A percentile compares a stretch with the other conserved stretches of the same genome.
Evolutionary conservation across 345 rosid genomes (phyloP).

Genomic region (Excoecaria agallocha): DNA sequence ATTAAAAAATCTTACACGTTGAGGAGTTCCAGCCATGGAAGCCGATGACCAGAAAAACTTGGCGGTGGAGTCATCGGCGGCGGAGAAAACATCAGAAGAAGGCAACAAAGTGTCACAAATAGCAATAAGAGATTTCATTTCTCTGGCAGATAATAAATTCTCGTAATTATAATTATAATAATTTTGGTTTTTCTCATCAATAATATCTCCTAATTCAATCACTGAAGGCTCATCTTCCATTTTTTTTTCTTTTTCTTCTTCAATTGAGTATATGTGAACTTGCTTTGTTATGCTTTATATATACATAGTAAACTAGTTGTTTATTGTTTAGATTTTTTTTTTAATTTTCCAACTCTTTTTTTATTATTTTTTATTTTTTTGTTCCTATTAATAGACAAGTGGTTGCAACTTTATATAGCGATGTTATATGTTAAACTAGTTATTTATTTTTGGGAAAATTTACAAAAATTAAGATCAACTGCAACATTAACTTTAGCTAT

Average conservation of each 20-base stretch:
- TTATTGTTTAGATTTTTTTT: no score
- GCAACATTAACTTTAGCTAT: no score
- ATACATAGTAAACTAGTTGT: no score
- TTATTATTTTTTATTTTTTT: no score
- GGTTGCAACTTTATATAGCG: no score
- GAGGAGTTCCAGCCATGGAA: conserved; percentile 67
- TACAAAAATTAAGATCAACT: no score
- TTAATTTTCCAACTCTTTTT: no score
- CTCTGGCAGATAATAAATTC: conserved; percentile 49
- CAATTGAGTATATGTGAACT: background rate
- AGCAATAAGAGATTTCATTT: conserved; percentile 70
- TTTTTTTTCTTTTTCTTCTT: background rate
- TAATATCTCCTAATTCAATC: background rate
- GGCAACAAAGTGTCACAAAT: conserved; percentile 70
- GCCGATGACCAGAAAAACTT: conserved; percentile 54
- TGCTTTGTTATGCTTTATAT: no score
- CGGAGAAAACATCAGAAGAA: conserved; percentile 22
- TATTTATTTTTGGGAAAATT: no score
- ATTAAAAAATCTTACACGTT: conserved; percentile 40
- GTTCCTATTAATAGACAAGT: no score
- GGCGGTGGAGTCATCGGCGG: conserved; percentile 2
- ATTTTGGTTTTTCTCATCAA: no score
- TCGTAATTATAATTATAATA: conserved; percentile 13
- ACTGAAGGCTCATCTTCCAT: background rate
- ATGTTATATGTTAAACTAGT: no score